Percentiles rank a stretch among this genome's conserved stretches.
These are phyloP conservation scores for Rhododendron griersonianum DNA, from an alignment of 148 eudicot genomes.

Conservation along the genomic window DNA sequence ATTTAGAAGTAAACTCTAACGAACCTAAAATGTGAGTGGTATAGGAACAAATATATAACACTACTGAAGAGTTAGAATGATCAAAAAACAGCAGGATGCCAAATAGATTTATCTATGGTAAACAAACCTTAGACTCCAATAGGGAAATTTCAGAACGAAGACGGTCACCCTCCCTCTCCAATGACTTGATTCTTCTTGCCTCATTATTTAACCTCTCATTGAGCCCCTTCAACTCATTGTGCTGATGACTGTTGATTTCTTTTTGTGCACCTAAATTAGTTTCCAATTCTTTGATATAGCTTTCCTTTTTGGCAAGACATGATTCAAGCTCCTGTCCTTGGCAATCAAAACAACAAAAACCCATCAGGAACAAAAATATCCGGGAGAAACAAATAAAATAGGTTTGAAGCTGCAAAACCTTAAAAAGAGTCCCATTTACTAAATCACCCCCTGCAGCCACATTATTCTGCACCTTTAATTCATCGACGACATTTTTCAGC, in stretches of 20 bases:
- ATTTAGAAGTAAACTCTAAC: not conserved
- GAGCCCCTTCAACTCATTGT: constrained; percentile 66
- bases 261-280: constrained; percentile 49
- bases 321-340: constrained; percentile 66
- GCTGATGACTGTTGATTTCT: constrained; percentile 55
- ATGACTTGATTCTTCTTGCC: constrained; percentile 70
- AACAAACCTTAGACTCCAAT: constrained; percentile 86
- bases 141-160: constrained; percentile 85
- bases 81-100: not conserved
- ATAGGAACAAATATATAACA: not conserved
- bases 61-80: not conserved
- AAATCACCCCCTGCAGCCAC: constrained; percentile 43
- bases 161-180: constrained; percentile 87
- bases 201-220: constrained; percentile 74
- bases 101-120: constrained; percentile 4
- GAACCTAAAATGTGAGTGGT: not conserved
- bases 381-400: not conserved
- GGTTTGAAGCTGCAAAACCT: constrained; percentile 37
- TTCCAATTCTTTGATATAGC: constrained; percentile 65
- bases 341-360: constrained; percentile 19
- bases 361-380: constrained; percentile 5
- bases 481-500: constrained; percentile 37
- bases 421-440: constrained; percentile 38
- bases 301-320: constrained; percentile 61
- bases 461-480: constrained; percentile 44